phyloP scores from a whole-genome alignment of 2,329 filamentous ascomycete species.

The Celoporthe dispersa region DNA sequence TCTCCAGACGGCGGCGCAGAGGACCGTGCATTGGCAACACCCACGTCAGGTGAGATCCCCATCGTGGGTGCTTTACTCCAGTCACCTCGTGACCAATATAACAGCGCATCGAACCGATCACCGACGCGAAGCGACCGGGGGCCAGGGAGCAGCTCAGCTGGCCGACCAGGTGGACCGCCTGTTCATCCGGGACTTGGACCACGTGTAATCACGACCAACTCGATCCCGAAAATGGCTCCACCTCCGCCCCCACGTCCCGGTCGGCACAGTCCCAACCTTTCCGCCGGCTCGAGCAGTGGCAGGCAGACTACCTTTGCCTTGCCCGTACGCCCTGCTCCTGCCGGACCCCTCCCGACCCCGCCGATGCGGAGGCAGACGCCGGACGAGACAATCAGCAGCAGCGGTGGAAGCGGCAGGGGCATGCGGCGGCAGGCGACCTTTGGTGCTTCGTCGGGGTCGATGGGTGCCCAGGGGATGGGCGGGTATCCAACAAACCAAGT shows the following conservation, averaged over 20 bases:
- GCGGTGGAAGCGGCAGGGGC: conserved; percentile 40
- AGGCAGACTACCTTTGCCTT: conserved; percentile 61
- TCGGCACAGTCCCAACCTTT: conserved; percentile 33
- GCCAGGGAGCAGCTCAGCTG: conserved; percentile 45
- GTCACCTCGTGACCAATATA: conserved; percentile 56
- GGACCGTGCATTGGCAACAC: conserved; percentile 58
- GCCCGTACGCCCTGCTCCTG: conserved; percentile 66
- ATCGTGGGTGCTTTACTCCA: conserved; percentile 60
- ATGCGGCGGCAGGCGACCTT: conserved; percentile 59
- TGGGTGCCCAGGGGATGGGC: conserved; percentile 34
- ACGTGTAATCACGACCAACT: conserved; percentile 56
- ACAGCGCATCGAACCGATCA: conserved; percentile 52
- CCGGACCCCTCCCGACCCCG: conserved; percentile 63
- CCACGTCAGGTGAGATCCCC: conserved; percentile 74
- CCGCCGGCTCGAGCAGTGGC: conserved; percentile 46
- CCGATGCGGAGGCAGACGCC: conserved; percentile 61
- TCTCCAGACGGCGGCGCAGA: conserved; percentile 58
- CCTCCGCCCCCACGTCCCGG: conserved; percentile 33
- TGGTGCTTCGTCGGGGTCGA: conserved; percentile 49
- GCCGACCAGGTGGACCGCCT: conserved; percentile 49
- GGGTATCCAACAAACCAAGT: conserved; percentile 38
- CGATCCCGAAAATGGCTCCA: conserved; percentile 53
- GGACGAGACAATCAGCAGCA: conserved; percentile 52
- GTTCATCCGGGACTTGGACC: conserved; percentile 59
- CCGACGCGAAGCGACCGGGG: conserved; percentile 53